Percentiles rank a stretch among this genome's conserved stretches.
Evolutionary conservation across 176 grass and related monocot species (phyloP).

Genomic region (Aegilops speltoides): DNA sequence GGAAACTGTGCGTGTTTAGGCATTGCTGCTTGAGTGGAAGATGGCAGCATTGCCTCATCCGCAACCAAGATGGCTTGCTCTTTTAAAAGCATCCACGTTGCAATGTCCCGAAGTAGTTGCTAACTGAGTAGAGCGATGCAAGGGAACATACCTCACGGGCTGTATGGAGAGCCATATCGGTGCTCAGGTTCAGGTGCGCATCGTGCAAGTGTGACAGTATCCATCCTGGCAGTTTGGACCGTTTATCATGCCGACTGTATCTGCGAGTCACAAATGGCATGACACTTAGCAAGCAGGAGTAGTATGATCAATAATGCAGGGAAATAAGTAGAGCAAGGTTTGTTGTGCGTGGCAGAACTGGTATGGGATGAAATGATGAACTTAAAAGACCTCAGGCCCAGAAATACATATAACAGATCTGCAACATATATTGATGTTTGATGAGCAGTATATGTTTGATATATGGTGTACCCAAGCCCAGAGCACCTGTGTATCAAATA

Average conservation of each 20-base stretch:
- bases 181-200: constrained; percentile 89
- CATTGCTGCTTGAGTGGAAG: no score
- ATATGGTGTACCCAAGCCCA: neutral
- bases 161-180: constrained; percentile 95
- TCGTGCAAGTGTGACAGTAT: constrained; percentile 93
- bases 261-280: constrained; percentile 36
- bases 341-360: neutral
- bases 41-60: neutral
- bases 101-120: neutral
- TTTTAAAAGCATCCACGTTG: neutral
- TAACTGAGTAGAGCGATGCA: neutral
- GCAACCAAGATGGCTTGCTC: neutral
- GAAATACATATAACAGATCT: neutral
- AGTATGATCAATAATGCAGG: neutral
- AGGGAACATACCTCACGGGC: constrained; percentile 76
- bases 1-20: no score
- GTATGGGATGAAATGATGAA: neutral
- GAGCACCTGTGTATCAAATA: neutral
- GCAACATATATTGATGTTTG: neutral
- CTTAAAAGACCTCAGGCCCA: neutral
- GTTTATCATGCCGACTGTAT: constrained; percentile 86
- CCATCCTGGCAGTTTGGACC: constrained; percentile 96
- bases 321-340: neutral
- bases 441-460: neutral
- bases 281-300: neutral